Percentiles rank a stretch among this genome's conserved stretches.
Evolutionary conservation across 2,329 filamentous ascomycete genomes (phyloP).

Genomic region (Botrytis hyacinthi): DNA sequence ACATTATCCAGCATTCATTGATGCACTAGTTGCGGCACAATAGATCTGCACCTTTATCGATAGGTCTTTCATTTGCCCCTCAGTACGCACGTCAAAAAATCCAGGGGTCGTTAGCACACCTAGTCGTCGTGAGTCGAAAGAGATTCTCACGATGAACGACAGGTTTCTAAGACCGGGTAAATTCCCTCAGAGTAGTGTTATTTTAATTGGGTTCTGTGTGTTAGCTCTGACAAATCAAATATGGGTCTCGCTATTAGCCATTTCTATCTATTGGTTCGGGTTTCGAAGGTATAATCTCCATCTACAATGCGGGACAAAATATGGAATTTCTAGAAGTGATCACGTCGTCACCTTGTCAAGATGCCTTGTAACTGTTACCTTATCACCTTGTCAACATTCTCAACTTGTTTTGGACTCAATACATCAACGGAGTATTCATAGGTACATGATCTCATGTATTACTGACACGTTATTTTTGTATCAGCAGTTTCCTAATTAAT

Average conservation of each 20-base stretch:
- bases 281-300: neutral
- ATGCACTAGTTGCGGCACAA: constrained; percentile 3
- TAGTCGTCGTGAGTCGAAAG: constrained; percentile 1
- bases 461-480: constrained; percentile 7
- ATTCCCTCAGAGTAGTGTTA: neutral
- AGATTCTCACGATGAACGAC: constrained; percentile 1
- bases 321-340: constrained; percentile 7
- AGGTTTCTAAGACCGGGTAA: neutral
- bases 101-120: neutral
- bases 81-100: neutral
- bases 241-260: neutral
- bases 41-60: neutral
- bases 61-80: neutral
- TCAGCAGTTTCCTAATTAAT: constrained; percentile 2
- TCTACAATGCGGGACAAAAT: neutral
- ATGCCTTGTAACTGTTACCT: constrained; percentile 5
- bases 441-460: constrained; percentile 1
- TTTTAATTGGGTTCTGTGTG: neutral
- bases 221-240: constrained; percentile 10
- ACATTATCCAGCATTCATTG: neutral
- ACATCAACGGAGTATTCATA: neutral
- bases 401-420: constrained; percentile 1
- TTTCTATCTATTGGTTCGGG: constrained; percentile 8
- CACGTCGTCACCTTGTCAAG: neutral
- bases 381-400: neutral